Percentiles rank a stretch among this genome's conserved stretches.
These are phyloP conservation scores for Exophiala calicioides DNA, from an alignment of 2,329 filamentous ascomycete species.

Conservation along the genomic window DNA sequence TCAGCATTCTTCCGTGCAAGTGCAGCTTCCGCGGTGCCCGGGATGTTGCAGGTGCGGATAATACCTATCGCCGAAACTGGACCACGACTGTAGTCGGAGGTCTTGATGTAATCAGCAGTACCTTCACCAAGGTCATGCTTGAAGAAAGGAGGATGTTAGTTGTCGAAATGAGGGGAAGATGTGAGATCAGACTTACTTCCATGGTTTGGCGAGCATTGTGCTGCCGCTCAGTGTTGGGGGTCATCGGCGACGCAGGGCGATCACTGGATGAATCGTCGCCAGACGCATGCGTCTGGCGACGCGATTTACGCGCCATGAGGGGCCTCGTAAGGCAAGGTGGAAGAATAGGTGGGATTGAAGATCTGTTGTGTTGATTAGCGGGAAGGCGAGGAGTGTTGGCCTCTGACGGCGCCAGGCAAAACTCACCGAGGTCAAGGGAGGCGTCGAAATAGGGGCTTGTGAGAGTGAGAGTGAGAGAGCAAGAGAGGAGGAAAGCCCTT, in stretches of 20 bases:
- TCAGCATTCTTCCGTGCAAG: slow-evolving; percentile 33
- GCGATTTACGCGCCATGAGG: too few species aligned
- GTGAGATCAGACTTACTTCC: slow-evolving; percentile 3
- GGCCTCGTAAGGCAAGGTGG: too few species aligned
- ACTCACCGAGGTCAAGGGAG: too few species aligned
- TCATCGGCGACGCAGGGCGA: slow-evolving; percentile 12
- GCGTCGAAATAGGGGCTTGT: too few species aligned
- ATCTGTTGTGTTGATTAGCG: too few species aligned
- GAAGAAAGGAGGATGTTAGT: slow-evolving; percentile 8
- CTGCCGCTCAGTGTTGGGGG: slow-evolving; percentile 6
- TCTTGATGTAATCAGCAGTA: slow-evolving; percentile 41
- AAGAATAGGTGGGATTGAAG: too few species aligned
- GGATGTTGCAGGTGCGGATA: slow-evolving; percentile 37
- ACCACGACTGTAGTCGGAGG: slow-evolving; percentile 31
- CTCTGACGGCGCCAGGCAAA: too few species aligned
- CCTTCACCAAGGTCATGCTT: slow-evolving; percentile 42
- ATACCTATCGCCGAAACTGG: slow-evolving; percentile 22
- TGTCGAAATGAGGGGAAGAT: not conserved
- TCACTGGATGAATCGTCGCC: too few species aligned
- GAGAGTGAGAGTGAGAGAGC: too few species aligned
- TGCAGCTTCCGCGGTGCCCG: slow-evolving; percentile 35
- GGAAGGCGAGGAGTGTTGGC: too few species aligned
- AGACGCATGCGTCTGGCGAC: too few species aligned
- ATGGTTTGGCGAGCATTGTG: slow-evolving; percentile 9
- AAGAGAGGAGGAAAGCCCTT: too few species aligned